phyloP scores from a whole-genome alignment of 495 filamentous ascomycete genomes.

The Hypoxylon rickii region DNA sequence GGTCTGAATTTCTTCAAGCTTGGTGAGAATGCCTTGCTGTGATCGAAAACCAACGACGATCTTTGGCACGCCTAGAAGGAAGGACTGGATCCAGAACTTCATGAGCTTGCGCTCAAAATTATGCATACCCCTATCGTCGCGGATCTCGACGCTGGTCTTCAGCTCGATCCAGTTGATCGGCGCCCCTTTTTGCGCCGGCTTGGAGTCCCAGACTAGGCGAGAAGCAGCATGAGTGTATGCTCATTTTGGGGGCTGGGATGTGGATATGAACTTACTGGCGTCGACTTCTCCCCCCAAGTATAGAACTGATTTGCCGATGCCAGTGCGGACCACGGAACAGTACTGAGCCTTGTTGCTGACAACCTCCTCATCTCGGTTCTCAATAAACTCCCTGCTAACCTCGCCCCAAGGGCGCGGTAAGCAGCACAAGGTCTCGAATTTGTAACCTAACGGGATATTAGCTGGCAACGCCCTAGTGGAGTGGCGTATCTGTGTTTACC shows the following conservation, averaged over 20 bases:
- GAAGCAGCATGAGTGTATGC: background rate
- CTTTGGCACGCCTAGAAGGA: slow-evolving; percentile 87
- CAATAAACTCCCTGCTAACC: slow-evolving; percentile 73
- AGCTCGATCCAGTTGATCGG: slow-evolving; percentile 92
- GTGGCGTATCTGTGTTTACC: slow-evolving; percentile 42
- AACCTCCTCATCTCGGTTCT: slow-evolving; percentile 66
- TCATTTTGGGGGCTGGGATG: background rate
- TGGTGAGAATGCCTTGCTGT: slow-evolving; percentile 69
- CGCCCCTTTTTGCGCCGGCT: slow-evolving; percentile 64
- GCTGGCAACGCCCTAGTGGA: background rate
- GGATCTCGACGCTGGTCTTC: slow-evolving; percentile 81
- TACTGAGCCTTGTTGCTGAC: slow-evolving; percentile 92
- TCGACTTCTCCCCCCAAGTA: slow-evolving; percentile 96
- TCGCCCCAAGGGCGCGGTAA: slow-evolving; percentile 73
- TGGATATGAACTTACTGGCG: slow-evolving; percentile 60
- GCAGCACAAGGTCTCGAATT: slow-evolving; percentile 87
- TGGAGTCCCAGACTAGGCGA: slow-evolving; percentile 76
- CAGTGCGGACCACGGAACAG: slow-evolving; percentile 88
- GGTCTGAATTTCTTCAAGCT: slow-evolving; percentile 78
- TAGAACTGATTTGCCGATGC: slow-evolving; percentile 71
- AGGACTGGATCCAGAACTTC: slow-evolving; percentile 96
- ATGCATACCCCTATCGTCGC: slow-evolving; percentile 63
- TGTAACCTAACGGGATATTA: slow-evolving; percentile 70
- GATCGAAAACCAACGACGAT: slow-evolving; percentile 89
- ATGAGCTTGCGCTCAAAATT: slow-evolving; percentile 88